phyloP scores from a whole-genome alignment of 2,329 filamentous ascomycete genomes.

The Monilinia aucupariae region DNA sequence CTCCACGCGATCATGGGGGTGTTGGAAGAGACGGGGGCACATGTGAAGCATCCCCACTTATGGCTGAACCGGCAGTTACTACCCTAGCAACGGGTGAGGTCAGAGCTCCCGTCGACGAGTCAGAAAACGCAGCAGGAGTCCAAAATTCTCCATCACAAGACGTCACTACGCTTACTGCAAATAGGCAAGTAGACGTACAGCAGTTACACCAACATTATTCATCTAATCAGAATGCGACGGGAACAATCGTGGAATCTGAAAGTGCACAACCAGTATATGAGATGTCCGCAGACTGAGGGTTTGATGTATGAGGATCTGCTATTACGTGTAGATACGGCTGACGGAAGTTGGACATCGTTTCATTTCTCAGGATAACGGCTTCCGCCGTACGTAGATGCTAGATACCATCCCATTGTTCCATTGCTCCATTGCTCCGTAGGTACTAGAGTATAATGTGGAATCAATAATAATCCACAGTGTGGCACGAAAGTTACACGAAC shows the following conservation, averaged over 20 bases:
- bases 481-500: too few species aligned
- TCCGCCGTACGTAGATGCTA: too few species aligned
- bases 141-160: background rate
- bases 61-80: background rate
- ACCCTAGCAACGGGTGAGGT: background rate
- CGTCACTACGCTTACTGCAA: background rate
- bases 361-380: background rate
- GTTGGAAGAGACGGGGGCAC: background rate
- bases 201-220: constrained; percentile 1
- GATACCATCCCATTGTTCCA: background rate
- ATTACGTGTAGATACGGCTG: background rate
- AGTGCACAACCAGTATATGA: background rate
- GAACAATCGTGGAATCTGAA: background rate
- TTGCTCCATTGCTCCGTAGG: background rate
- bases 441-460: too few species aligned
- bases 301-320: background rate
- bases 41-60: background rate
- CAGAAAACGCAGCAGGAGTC: background rate
- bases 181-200: constrained; percentile 3
- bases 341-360: background rate
- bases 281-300: background rate
- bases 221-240: background rate
- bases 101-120: background rate
- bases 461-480: too few species aligned
- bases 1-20: background rate